These are phyloP conservation scores for Ophiocordyceps camponoti-rufipedis DNA, from an alignment of 2,329 filamentous ascomycete species.

Conservation along the genomic window DNA sequence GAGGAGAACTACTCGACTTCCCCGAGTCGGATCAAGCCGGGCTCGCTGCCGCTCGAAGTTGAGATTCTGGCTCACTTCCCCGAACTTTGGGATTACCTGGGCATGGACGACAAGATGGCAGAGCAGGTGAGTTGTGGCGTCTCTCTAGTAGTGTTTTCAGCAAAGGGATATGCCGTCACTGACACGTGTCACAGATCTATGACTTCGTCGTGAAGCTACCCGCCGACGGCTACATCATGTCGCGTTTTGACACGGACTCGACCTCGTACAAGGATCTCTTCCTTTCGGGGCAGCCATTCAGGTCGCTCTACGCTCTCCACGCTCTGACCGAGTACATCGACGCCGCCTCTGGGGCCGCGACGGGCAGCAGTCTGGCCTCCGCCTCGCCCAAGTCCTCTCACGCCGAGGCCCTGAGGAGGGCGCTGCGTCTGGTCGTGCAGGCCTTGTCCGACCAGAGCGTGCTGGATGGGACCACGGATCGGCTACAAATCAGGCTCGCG, in stretches of 20 bases:
- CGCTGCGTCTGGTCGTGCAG: conserved; percentile 35
- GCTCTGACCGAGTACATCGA: conserved; percentile 45
- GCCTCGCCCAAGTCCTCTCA: not conserved
- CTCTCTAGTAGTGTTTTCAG: too few relatives aligned
- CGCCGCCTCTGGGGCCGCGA: conserved; percentile 14
- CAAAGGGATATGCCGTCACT: conserved; percentile 2
- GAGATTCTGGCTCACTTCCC: conserved; percentile 71
- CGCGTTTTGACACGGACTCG: conserved; percentile 34
- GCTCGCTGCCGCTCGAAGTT: conserved; percentile 47
- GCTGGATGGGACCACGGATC: conserved; percentile 15
- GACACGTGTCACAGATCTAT: conserved; percentile 33
- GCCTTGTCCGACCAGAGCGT: conserved; percentile 42
- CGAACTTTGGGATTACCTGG: conserved; percentile 65
- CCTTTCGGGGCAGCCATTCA: conserved; percentile 49
- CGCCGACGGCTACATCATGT: conserved; percentile 42
- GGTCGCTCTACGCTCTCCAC: conserved; percentile 54
- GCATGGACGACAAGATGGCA: conserved; percentile 51
- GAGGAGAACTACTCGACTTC: conserved; percentile 28
- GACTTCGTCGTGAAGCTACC: conserved; percentile 54
- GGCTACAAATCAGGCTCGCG: conserved; percentile 11
- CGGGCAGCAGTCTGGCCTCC: not conserved
- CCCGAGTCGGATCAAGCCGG: conserved; percentile 26
- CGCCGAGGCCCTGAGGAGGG: conserved; percentile 14
- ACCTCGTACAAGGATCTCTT: conserved; percentile 46
- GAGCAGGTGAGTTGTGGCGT: conserved; percentile 32